phyloP scores from a whole-genome alignment of 768 basidiomycete genomes.

The Boletus rex-veris region DNA sequence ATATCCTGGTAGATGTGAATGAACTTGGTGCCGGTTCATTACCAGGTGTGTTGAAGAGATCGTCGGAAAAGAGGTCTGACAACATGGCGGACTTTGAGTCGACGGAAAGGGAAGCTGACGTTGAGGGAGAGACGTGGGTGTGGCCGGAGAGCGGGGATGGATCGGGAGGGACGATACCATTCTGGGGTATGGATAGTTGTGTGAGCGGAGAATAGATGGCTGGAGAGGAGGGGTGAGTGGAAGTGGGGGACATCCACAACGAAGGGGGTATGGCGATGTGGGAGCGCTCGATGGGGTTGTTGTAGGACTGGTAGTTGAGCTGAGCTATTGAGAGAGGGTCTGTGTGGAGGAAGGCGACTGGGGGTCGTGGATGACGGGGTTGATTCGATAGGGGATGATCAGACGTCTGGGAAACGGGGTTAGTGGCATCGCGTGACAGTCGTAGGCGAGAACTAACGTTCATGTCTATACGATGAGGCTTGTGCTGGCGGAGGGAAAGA shows the following conservation, averaged over 20 bases:
- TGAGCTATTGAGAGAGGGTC: conserved; percentile 20
- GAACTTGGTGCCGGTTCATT: conserved; percentile 42
- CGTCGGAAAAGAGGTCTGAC: conserved; percentile 67
- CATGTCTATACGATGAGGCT: conserved; percentile 13
- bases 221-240: conserved; percentile 44
- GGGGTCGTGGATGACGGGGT: conserved; percentile 4
- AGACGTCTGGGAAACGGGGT: conserved; percentile 12
- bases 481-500: conserved; percentile 12
- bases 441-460: conserved; percentile 6
- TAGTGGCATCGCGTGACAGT: not conserved
- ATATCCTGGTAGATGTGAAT: conserved; percentile 61
- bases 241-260: conserved; percentile 79
- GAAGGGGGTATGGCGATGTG: conserved; percentile 64
- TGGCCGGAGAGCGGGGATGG: conserved; percentile 35
- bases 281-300: conserved; percentile 45
- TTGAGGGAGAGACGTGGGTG: conserved; percentile 38
- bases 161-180: conserved; percentile 30
- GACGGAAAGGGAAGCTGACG: conserved; percentile 41
- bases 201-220: conserved; percentile 38
- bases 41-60: conserved; percentile 45
- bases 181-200: conserved; percentile 35
- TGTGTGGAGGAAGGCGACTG: conserved; percentile 14
- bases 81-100: conserved; percentile 64
- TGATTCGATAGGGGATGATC: conserved; percentile 20
- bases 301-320: conserved; percentile 24